These are phyloP conservation scores for Alternaria solani DNA, from an alignment of 2,329 filamentous ascomycete species.

Conservation along the genomic window DNA sequence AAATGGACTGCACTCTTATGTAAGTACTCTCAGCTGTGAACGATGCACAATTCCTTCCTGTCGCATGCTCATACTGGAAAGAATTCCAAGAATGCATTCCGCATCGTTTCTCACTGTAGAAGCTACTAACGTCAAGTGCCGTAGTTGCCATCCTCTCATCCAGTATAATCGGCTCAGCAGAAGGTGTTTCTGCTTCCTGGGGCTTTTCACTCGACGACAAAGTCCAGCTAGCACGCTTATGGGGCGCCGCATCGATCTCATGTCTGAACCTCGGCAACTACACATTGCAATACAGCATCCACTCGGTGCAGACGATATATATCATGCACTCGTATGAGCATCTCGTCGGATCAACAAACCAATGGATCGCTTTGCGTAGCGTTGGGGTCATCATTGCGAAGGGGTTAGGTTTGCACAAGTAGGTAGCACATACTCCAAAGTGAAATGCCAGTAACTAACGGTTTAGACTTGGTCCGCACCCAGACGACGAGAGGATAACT, in stretches of 20 bases:
- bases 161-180: slow-evolving; percentile 54
- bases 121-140: slow-evolving; percentile 21
- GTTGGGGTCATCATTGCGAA: slow-evolving; percentile 59
- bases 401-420: slow-evolving; percentile 56
- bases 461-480: slow-evolving; percentile 34
- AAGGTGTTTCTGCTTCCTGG: slow-evolving; percentile 50
- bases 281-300: slow-evolving; percentile 50
- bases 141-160: slow-evolving; percentile 54
- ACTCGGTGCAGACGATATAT: slow-evolving; percentile 56
- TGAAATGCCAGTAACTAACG: background rate
- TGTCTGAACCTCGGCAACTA: slow-evolving; percentile 59
- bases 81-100: background rate
- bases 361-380: slow-evolving; percentile 56
- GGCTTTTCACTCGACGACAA: slow-evolving; percentile 56
- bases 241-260: slow-evolving; percentile 57
- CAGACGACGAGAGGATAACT: slow-evolving; percentile 32
- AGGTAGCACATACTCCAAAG: background rate
- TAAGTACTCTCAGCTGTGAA: background rate
- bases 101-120: background rate
- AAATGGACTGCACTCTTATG: slow-evolving; percentile 54
- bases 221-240: slow-evolving; percentile 53
- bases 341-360: slow-evolving; percentile 58
- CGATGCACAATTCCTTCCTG: background rate
- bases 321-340: slow-evolving; percentile 61
- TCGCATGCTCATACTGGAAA: background rate